phyloP scores from a whole-genome alignment of 805 yeast species.

The Komagataella kurtzmanii region DNA sequence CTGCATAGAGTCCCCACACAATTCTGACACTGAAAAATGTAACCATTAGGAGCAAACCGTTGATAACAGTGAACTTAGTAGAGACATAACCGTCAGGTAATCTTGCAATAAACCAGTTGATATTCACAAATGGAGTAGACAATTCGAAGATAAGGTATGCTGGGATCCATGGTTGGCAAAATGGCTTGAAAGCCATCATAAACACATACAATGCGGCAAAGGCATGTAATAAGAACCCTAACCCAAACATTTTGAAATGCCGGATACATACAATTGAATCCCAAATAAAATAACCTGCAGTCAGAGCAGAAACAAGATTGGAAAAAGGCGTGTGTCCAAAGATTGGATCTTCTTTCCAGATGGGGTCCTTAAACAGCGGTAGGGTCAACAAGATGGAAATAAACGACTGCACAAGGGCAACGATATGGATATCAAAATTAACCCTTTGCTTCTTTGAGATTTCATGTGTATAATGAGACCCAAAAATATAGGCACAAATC shows the following conservation, averaged over 20 bases:
- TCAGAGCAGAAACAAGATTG: conserved; percentile 58
- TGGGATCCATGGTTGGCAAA: conserved; percentile 71
- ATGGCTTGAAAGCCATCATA: conserved; percentile 49
- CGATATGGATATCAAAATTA: conserved; percentile 86
- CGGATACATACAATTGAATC: conserved; percentile 59
- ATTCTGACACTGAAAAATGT: conserved; percentile 72
- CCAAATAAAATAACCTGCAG: conserved; percentile 88
- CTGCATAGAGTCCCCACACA: conserved; percentile 78
- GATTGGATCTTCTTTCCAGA: conserved; percentile 34
- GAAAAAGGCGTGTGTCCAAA: conserved; percentile 66
- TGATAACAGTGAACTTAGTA: conserved; percentile 35
- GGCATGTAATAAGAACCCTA: conserved; percentile 76
- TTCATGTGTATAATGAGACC: conserved; percentile 37
- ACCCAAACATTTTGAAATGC: conserved; percentile 59
- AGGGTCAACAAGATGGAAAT: conserved; percentile 43
- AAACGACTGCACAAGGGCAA: conserved; percentile 74
- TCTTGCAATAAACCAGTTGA: conserved; percentile 82
- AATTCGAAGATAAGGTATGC: conserved; percentile 76
- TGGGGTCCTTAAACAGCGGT: conserved; percentile 53
- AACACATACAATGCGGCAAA: conserved; percentile 70
- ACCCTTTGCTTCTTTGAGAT: conserved; percentile 30
- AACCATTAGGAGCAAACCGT: conserved; percentile 57
- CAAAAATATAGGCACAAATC: conserved; percentile 34
- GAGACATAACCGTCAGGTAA: conserved; percentile 59
- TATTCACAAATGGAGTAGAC: conserved; percentile 88